These are phyloP conservation scores for Teunomyces tritomae DNA, from an alignment of 805 yeast species.

Conservation along the genomic window DNA sequence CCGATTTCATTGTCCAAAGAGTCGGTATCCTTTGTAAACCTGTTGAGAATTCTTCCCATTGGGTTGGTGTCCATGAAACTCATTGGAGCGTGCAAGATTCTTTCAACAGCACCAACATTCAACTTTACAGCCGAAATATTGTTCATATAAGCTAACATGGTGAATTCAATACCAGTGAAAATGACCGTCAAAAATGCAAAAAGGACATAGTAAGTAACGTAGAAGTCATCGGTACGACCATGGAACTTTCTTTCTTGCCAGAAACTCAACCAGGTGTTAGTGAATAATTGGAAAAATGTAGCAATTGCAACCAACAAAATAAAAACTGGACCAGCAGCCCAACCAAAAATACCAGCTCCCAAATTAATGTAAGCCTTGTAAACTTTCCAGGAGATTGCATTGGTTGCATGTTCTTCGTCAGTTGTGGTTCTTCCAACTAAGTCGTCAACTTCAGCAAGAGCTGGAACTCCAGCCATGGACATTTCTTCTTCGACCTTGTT, in stretches of 20 bases:
- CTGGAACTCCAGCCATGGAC: conserved; percentile 1
- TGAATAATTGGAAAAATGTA: conserved; percentile 41
- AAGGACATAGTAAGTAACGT: conserved; percentile 34
- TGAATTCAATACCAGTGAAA: conserved; percentile 38
- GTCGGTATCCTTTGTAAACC: conserved; percentile 46
- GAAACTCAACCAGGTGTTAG: conserved; percentile 45
- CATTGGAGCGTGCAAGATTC: conserved; percentile 43
- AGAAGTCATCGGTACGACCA: conserved; percentile 26
- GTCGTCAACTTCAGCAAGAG: conserved; percentile 3
- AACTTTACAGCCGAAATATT: conserved; percentile 34
- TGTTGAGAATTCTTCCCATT: conserved; percentile 42
- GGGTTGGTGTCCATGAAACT: conserved; percentile 43
- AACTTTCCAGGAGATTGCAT: conserved; percentile 39
- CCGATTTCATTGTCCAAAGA: conserved; percentile 46
- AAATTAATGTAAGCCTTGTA: conserved; percentile 36
- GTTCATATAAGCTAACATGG: conserved; percentile 42
- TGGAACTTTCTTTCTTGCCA: conserved; percentile 38
- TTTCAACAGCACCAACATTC: conserved; percentile 37
- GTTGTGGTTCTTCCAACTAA: conserved; percentile 29
- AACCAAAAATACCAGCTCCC: conserved; percentile 39
- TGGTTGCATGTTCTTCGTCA: conserved; percentile 38
- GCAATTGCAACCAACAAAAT: conserved; percentile 30
- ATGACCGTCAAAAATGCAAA: conserved; percentile 37
- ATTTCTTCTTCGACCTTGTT: conserved; percentile 3
- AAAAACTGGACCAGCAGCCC: conserved; percentile 31